Evolutionary conservation across 2,329 filamentous ascomycete genomes (phyloP).

Genomic region (Alternaria conjuncta): DNA sequence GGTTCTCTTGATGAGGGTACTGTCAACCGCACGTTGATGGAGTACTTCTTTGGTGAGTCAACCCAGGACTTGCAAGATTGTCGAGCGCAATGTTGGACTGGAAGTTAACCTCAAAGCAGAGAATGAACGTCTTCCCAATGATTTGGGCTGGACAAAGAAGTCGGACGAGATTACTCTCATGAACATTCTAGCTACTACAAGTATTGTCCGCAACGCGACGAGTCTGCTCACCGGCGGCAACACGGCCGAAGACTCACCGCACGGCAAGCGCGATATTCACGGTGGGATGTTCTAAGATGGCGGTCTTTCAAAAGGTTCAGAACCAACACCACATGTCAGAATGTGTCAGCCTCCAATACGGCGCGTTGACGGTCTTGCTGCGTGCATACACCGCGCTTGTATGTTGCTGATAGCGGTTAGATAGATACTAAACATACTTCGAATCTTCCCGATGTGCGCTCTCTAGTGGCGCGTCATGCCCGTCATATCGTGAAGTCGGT

Average conservation of each 20-base stretch:
- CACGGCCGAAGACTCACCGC: neutral
- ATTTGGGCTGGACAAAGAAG: conserved; percentile 51
- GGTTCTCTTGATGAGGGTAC: conserved; percentile 52
- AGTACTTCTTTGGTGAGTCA: conserved; percentile 57
- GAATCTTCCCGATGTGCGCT: neutral
- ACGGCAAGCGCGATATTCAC: neutral
- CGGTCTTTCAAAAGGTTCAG: neutral
- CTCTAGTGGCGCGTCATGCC: neutral
- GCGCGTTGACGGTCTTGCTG: neutral
- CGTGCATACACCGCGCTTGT: neutral
- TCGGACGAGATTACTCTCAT: conserved; percentile 13
- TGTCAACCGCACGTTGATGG: conserved; percentile 50
- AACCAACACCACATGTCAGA: neutral
- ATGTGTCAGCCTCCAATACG: neutral
- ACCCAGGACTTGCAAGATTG: accelerated
- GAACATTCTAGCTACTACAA: conserved; percentile 13
- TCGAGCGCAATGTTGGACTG: conserved; percentile 18
- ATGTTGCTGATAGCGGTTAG: neutral
- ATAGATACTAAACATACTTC: neutral
- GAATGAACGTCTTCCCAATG: conserved; percentile 52
- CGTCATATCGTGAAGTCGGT: neutral
- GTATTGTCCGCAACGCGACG: conserved; percentile 17
- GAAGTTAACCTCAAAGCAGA: conserved; percentile 32
- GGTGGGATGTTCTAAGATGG: neutral
- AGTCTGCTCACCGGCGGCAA: conserved; percentile 7